Percentiles rank a stretch among this genome's conserved stretches.
Conservation (phyloP, 2,329 filamentous ascomycete species). For the Neurospora crassa region DNA sequence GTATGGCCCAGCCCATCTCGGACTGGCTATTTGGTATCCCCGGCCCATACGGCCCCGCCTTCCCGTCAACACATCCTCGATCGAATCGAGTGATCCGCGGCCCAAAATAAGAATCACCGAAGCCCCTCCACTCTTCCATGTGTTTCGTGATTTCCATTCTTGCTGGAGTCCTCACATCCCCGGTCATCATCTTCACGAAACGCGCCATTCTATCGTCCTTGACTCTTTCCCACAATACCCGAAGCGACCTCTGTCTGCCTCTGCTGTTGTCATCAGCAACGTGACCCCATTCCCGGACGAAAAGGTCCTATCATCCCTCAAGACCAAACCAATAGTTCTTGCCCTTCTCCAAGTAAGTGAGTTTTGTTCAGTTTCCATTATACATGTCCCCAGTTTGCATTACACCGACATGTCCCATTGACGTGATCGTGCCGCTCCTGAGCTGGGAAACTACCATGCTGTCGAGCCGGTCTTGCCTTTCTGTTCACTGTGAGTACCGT, state of each 20-base stretch:
- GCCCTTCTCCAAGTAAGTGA: neutral
- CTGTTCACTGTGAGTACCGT: neutral
- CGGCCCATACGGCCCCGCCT: neutral
- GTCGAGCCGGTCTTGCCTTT: neutral
- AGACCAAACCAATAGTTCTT: neutral
- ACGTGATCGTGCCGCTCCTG: neutral
- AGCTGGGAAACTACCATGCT: neutral
- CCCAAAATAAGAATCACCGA: slow-evolving; percentile 12
- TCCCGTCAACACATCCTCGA: neutral
- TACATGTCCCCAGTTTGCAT: no score
- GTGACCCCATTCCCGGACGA: neutral
- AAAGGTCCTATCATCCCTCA: neutral
- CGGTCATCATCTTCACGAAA: neutral
- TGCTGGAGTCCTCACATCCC: slow-evolving; percentile 1
- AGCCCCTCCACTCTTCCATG: slow-evolving; percentile 11
- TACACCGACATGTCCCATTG: neutral
- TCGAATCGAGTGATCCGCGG: neutral
- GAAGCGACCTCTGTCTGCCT: neutral
- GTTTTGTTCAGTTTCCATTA: neutral
- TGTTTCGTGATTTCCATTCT: slow-evolving; percentile 4
- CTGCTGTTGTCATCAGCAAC: neutral
- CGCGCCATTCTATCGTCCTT: neutral
- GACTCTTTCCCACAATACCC: neutral
- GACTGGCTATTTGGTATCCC: neutral
- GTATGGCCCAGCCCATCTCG: neutral